Evolutionary conservation across 1,284 basidiomycete species (phyloP), one percentile per base, ranked within the genome.

Genomic region (Pseudozyma pruni): DNA sequence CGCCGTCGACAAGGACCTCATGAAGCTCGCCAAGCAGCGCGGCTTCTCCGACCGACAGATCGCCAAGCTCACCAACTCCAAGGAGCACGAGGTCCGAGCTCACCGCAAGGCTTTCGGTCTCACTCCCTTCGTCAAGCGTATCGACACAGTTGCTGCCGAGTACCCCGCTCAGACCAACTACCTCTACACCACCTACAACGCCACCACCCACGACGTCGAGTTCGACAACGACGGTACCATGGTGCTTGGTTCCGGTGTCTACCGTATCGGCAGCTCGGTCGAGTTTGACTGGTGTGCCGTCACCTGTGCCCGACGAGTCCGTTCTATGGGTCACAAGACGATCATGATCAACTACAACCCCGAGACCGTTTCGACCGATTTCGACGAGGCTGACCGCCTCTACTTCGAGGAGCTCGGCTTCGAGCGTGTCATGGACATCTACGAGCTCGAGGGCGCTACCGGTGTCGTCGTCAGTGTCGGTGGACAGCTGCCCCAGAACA

Each of bases 281-380:
- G 96, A 99, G 86, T 99, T 99, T 83, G 96, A 99, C 84, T 99
- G 96, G 96, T 99, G 96, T 83, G 96, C 96, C 29, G 96, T 98
- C 47, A 98, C 94, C 3, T 98, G 94, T 83, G 93, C 94, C 37
- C 88, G 96, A 69, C 91, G 90, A 81, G 88, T 98, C 71, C 87
- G 94, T 72, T 89, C 90, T 69, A 91, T 94, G 88, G 94, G 94
- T 81, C 90, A 92, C 84, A 89, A 90, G 85, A 98, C 96, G 39
- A 90, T 98, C 85, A 98, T 98, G 95, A 88, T 99, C 87, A 99
- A 98, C 87, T 98, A 99, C 85, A 98, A 98, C 85, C 96, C 95
- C 16, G 96, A 99, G 85, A 99, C 96, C 4, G 96, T 99, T 56
- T 96, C 93, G 7, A 99, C 96, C 58, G 96, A 98, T 84, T 99